phyloP scores from a whole-genome alignment of 2,329 filamentous ascomycete species.

The Claviceps sp. region DNA sequence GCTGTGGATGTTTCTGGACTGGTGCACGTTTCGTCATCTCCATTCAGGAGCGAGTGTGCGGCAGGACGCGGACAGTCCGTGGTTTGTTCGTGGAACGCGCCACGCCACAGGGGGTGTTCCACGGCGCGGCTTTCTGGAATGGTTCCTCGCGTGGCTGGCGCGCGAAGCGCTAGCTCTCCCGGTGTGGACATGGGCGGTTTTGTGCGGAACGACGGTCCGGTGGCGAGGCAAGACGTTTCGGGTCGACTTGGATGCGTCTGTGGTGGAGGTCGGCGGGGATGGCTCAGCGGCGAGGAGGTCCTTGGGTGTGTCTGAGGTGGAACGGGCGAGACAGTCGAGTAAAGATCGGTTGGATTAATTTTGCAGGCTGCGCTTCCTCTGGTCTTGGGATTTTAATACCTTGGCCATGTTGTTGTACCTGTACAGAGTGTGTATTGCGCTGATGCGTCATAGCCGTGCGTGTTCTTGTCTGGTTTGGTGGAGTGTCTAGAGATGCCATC shows the following conservation, averaged over 20 bases:
- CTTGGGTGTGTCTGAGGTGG: slow-evolving; percentile 10
- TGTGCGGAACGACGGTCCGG: slow-evolving; percentile 72
- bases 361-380: too few relatives aligned
- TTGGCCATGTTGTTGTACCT: too few relatives aligned
- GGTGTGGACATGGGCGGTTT: slow-evolving; percentile 81
- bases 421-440: too few relatives aligned
- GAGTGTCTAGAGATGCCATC: too few relatives aligned
- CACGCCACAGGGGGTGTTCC: slow-evolving; percentile 22
- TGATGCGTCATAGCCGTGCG: too few relatives aligned
- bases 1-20: slow-evolving; percentile 65
- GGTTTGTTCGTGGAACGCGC: slow-evolving; percentile 46
- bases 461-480: too few relatives aligned
- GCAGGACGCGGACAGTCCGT: slow-evolving; percentile 57
- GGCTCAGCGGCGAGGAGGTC: neutral
- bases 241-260: slow-evolving; percentile 74
- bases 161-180: slow-evolving; percentile 73
- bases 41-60: slow-evolving; percentile 62
- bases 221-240: slow-evolving; percentile 79
- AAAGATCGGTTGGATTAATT: slow-evolving; percentile 15
- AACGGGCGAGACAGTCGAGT: slow-evolving; percentile 10
- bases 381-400: too few relatives aligned
- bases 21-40: slow-evolving; percentile 56
- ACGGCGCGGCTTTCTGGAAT: slow-evolving; percentile 50
- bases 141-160: slow-evolving; percentile 72
- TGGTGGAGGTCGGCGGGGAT: slow-evolving; percentile 29